phyloP scores from a whole-genome alignment of 2,329 filamentous ascomycete genomes.

The Cucurbitaria berberidis region DNA sequence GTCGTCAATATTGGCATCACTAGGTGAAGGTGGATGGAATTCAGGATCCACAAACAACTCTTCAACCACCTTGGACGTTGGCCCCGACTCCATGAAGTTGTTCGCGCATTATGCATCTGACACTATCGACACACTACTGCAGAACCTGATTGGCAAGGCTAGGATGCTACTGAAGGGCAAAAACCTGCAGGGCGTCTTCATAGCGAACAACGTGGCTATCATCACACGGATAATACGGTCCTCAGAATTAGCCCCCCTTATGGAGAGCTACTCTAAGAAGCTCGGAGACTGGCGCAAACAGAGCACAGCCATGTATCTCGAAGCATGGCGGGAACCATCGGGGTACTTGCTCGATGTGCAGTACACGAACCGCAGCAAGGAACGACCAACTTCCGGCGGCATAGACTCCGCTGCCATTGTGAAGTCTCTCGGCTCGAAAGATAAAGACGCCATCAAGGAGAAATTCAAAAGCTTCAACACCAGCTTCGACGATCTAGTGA shows the following conservation, averaged over 20 bases:
- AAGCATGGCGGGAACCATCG: constrained; percentile 87
- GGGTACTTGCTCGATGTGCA: constrained; percentile 86
- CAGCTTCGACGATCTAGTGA: constrained; percentile 86
- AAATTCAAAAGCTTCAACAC: constrained; percentile 94
- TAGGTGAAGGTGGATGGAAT: constrained; percentile 91
- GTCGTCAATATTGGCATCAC: constrained; percentile 85
- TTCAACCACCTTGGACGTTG: constrained; percentile 76
- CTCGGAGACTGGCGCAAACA: constrained; percentile 89
- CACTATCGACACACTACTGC: constrained; percentile 81
- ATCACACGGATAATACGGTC: constrained; percentile 83
- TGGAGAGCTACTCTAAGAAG: constrained; percentile 67
- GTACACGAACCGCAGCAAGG: constrained; percentile 74
- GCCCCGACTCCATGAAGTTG: constrained; percentile 84
- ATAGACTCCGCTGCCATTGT: constrained; percentile 82
- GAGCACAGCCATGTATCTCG: constrained; percentile 79
- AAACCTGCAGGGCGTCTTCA: constrained; percentile 81
- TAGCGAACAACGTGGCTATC: constrained; percentile 85
- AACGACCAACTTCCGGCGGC: constrained; percentile 69
- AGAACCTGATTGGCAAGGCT: constrained; percentile 75
- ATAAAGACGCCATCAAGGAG: constrained; percentile 94
- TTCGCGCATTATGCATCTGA: constrained; percentile 91
- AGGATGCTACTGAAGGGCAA: constrained; percentile 74
- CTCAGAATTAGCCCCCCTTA: constrained; percentile 76
- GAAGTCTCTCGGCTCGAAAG: constrained; percentile 83
- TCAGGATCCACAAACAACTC: constrained; percentile 60